phyloP scores from a whole-genome alignment of 2,329 filamentous ascomycete genomes.

The Lasiodiplodia sp. region DNA sequence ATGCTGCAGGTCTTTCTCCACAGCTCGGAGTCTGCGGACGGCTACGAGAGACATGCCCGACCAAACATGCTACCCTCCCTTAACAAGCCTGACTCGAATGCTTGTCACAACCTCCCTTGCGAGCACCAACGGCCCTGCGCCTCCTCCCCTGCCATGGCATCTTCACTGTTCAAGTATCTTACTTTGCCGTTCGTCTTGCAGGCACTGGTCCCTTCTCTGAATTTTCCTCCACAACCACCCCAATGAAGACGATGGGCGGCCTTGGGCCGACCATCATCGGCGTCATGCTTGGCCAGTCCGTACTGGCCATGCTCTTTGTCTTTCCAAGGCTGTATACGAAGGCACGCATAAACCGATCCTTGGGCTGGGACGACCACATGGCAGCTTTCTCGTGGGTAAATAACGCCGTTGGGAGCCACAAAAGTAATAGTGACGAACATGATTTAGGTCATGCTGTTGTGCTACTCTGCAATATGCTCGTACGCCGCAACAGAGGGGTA shows the following conservation, averaged over 20 bases:
- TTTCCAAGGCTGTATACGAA: conserved; percentile 41
- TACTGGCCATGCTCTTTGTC: conserved; percentile 38
- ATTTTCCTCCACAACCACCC: neutral
- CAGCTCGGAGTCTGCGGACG: neutral
- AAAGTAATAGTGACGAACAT: neutral
- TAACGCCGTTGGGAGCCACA: neutral
- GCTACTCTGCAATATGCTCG: conserved; percentile 38
- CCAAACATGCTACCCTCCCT: neutral
- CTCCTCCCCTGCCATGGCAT: neutral
- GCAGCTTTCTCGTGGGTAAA: conserved; percentile 34
- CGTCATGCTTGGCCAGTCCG: conserved; percentile 43
- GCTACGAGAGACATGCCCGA: neutral
- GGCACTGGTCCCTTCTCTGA: neutral
- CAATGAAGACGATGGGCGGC: conserved; percentile 24
- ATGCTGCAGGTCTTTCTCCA: neutral
- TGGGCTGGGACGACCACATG: conserved; percentile 42
- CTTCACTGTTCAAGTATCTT: neutral
- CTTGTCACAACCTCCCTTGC: neutral
- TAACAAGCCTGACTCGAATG: neutral
- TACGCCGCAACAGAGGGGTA: conserved; percentile 40
- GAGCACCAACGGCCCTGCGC: neutral
- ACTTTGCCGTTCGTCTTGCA: neutral
- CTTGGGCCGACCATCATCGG: conserved; percentile 18
- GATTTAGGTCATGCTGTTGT: conserved; percentile 38
- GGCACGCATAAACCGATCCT: conserved; percentile 38